Evolutionary conservation across 768 basidiomycete species (phyloP), one percentile per base, ranked within the genome.

Genomic region (Podaxis sp.): DNA sequence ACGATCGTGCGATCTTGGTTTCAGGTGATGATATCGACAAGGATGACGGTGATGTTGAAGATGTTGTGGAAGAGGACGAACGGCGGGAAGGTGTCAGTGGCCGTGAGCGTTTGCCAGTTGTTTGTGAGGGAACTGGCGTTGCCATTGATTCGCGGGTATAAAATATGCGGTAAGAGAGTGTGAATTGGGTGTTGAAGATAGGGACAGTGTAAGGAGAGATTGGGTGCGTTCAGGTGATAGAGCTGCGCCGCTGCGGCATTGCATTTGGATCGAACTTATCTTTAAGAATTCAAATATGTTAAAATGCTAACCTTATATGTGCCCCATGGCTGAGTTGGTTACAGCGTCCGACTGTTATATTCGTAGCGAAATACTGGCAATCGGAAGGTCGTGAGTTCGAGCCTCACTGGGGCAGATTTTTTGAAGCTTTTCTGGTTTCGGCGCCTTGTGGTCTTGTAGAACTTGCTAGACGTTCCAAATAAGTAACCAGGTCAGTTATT

Each of bases 271-370:
- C 33, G 8, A 33, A 33, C 33, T 33, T 33, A 33, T 2, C 2
- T 9, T 33, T 9, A 2, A 9, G 33, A 33, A 1, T 7, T 30
- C 1, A 7, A 30, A 1, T 30, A 30, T 6, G 6, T 30, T 30
- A 7, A 30, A 7, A 30, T 30, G 0, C 6, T 5, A 30, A 30
- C 28, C 28, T 1, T 30, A 30, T 30, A 6, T 30, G 36, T 86
- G 85, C 85, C 85, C 85, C 85, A 84, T 87, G 85, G 85, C 85
- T 86, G 82, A 87, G 85, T 86, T 86, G 85, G 85, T 86, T 77
- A 86, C 83, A 86, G 86, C 85, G 85, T 87, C 85, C 84, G 85
- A 87, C 85, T 86, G 85, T 87, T 86, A 30, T 1, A 0, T 30
- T 30, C 28, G 0, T 30, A 26, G 26, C 2, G 26, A 4, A 26